Conservation (phyloP, 805 yeast genomes). For the Cyberlindnera saturnus region DNA sequence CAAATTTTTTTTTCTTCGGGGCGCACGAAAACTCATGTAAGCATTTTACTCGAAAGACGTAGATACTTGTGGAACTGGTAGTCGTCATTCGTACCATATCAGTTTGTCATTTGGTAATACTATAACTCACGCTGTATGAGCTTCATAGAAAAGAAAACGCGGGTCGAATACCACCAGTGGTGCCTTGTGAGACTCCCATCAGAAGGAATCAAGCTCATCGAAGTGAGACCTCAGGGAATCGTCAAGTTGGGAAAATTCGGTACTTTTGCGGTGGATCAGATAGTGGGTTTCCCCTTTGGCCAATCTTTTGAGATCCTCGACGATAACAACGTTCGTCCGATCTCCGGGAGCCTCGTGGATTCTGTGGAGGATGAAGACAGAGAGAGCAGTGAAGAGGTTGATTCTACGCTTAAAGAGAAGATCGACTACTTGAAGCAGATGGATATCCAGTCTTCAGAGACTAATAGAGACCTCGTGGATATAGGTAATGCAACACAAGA, state of each 20-base stretch:
- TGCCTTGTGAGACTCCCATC: conserved; percentile 77
- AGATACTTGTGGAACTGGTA: not conserved
- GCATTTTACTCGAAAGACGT: not conserved
- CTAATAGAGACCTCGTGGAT: conserved; percentile 60
- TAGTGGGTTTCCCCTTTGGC: conserved; percentile 81
- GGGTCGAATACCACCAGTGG: conserved; percentile 23
- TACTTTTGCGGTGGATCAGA: conserved; percentile 62
- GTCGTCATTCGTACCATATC: not conserved
- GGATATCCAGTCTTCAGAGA: conserved; percentile 42
- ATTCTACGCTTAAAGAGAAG: conserved; percentile 23
- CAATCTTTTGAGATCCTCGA: conserved; percentile 81
- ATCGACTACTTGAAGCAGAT: conserved; percentile 25
- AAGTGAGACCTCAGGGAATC: conserved; percentile 51
- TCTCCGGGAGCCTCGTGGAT: conserved; percentile 30
- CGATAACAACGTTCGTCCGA: conserved; percentile 44
- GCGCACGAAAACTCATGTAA: too few species aligned
- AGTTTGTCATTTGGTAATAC: not conserved
- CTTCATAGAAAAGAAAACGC: conserved; percentile 14
- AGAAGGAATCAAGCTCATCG: conserved; percentile 67
- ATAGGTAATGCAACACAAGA: conserved; percentile 69
- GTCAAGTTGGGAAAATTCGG: conserved; percentile 91
- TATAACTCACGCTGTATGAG: not conserved
- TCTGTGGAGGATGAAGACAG: conserved; percentile 22
- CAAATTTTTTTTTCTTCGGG: not conserved
- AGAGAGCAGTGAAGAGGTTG: conserved; percentile 14